Evolutionary conservation across 2,329 filamentous ascomycete genomes (phyloP).

Genomic region (Fusarium nygamai): DNA sequence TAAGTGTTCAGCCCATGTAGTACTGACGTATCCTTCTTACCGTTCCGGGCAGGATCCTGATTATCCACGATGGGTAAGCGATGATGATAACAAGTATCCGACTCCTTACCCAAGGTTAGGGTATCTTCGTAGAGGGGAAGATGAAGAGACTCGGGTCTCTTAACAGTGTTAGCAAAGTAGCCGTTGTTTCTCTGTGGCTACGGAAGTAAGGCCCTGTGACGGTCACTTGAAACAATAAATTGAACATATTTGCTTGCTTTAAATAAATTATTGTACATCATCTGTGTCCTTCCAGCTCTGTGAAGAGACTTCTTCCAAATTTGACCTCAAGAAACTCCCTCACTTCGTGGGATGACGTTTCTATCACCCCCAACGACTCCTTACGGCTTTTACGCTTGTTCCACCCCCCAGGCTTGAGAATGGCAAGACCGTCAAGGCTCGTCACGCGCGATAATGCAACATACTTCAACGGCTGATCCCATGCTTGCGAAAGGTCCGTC

Average conservation of each 20-base stretch:
- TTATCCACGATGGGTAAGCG: conserved; percentile 21
- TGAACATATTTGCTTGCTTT: neutral
- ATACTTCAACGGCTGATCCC: conserved; percentile 68
- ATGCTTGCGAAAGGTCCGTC: conserved; percentile 62
- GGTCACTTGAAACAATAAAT: neutral
- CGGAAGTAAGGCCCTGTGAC: neutral
- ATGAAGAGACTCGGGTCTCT: neutral
- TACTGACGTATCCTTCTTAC: rapidly evolving
- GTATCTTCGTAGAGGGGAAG: neutral
- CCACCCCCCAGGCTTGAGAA: neutral
- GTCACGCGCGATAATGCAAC: conserved; percentile 51
- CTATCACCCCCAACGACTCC: neutral
- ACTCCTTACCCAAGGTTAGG: conserved; percentile 7
- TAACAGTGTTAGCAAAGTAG: rapidly evolving
- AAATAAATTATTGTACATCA: neutral
- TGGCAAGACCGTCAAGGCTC: conserved; percentile 23
- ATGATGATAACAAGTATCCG: neutral
- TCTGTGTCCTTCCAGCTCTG: neutral
- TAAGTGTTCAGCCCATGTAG: neutral
- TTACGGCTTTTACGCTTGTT: rapidly evolving
- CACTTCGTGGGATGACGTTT: neutral
- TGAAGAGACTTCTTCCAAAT: neutral
- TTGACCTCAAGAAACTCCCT: neutral
- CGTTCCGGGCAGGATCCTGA: neutral
- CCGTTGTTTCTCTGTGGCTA: neutral